Base-by-base conservation (phyloP, 106 monocot genomes). In the Agapanthus africanus region DNA sequence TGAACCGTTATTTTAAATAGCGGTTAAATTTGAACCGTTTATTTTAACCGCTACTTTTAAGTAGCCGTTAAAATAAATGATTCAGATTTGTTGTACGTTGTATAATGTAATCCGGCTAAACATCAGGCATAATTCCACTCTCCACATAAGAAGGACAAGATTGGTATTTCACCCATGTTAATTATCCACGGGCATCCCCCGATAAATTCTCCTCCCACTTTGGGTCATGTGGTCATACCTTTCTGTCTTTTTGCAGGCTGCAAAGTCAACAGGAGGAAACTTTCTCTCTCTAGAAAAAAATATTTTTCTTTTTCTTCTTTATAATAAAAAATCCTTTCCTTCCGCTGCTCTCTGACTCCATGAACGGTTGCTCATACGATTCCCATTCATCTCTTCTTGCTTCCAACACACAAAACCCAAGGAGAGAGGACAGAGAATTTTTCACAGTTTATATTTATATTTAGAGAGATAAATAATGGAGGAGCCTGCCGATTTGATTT, bases 151-250 rank as follows among this genome's bases (percentile, higher is more conserved):
- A n/a, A n/a, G n/a, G n/a, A n/a, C n/a, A n/a, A n/a, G n/a, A n/a
- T n/a, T n/a, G n/a, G n/a, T n/a, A n/a, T n/a, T n/a, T n/a, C n/a
- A n/a, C n/a, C n/a, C n/a, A n/a, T n/a, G n/a, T n/a, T 47, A 47
- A 47, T 47, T 47, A 15, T 47, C 46, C 46, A 47, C n/a, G 46
- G 13, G 46, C 4, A 56, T n/a, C 26, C 37, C 66, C 66, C 40
- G 42, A 66, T 66, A 66, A 66, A 66, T 66, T 66, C 66, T 37
- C 40, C 27, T 66, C 66, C 66, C 23, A 44, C 26, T 66, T 44
- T 66, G 2, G 37, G 42, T 15, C 30, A 6, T 44, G 22, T 14
- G 39, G 38, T 44, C 42, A 16, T 41, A 28, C 42, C 28, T 10
- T 66, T 44, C 66, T 42, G 39, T 66, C 42, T 37, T 66, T 66